These are phyloP conservation scores for Gaeumannomyces sp. DNA, from an alignment of 2,329 filamentous ascomycete genomes.

Conservation along the genomic window DNA sequence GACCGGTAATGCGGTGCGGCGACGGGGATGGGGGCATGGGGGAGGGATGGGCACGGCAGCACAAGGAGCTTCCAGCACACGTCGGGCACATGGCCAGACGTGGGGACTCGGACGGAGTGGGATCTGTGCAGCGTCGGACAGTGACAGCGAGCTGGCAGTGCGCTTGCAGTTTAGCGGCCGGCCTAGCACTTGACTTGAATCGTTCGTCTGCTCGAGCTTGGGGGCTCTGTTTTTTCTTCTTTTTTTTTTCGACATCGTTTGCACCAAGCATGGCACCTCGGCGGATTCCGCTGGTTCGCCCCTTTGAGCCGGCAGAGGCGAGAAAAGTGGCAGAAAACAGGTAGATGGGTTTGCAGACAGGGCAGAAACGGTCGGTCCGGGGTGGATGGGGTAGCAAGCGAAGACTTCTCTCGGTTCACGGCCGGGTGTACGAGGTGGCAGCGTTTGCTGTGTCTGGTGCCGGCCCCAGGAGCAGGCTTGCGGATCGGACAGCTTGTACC, in stretches of 20 bases:
- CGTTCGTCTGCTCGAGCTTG: neutral
- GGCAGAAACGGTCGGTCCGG: neutral
- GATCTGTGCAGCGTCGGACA: neutral
- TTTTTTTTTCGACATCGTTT: neutral
- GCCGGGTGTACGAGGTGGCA: constrained; percentile 4
- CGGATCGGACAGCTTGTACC: constrained; percentile 7
- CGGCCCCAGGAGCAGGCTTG: neutral
- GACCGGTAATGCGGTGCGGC: constrained; percentile 6
- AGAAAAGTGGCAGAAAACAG: neutral
- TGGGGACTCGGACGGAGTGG: neutral
- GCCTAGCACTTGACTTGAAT: neutral
- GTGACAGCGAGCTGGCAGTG: neutral
- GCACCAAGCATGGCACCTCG: neutral
- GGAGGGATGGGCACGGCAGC: neutral
- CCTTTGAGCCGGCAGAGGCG: too few relatives aligned
- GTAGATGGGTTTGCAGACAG: neutral
- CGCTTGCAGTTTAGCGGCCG: neutral
- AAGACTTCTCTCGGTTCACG: neutral
- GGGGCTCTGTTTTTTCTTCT: neutral
- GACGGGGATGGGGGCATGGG: constrained; percentile 1
- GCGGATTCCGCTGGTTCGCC: neutral
- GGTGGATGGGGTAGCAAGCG: neutral
- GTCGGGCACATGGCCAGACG: neutral
- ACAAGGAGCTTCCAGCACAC: neutral
- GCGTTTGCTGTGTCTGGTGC: constrained; percentile 4